Conservation (phyloP, 352 stramenopile species). For the Globisporangium heterothallicum region DNA sequence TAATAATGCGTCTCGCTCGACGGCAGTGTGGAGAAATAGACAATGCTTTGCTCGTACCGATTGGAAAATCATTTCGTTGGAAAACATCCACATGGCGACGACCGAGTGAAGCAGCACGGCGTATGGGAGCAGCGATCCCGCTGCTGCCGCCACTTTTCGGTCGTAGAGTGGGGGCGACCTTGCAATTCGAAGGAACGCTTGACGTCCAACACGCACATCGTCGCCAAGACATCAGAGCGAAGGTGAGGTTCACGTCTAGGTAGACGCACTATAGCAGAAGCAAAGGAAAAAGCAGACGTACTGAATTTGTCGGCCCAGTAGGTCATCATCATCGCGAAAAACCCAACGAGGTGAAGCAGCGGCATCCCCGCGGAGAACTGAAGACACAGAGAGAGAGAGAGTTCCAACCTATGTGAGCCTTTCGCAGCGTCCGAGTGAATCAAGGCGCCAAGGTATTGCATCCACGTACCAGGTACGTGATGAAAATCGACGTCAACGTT, state of each 20-base stretch:
- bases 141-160: conserved; percentile 52
- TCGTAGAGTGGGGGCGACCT: conserved; percentile 69
- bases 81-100: conserved; percentile 84
- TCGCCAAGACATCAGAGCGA: neutral
- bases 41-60: conserved; percentile 22
- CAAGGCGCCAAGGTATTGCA: neutral
- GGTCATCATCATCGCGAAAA: conserved; percentile 66
- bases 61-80: conserved; percentile 81
- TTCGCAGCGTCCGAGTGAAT: too few relatives aligned
- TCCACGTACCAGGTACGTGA: conserved; percentile 59
- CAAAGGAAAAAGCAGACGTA: conserved; percentile 19
- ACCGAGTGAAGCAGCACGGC: conserved; percentile 70
- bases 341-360: conserved; percentile 67
- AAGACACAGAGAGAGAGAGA: neutral
- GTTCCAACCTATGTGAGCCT: neutral
- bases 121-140: conserved; percentile 61
- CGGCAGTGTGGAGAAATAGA: neutral
- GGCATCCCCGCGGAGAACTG: conserved; percentile 82
- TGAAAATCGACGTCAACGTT: conserved; percentile 78
- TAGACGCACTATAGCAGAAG: neutral
- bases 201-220: neutral
- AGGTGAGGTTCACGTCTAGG: neutral
- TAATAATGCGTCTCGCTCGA: too few relatives aligned
- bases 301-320: conserved; percentile 88
- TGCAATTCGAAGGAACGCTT: conserved; percentile 67